These are phyloP conservation scores for Platismatia glauca DNA, from an alignment of 495 filamentous ascomycete genomes.

Conservation along the genomic window DNA sequence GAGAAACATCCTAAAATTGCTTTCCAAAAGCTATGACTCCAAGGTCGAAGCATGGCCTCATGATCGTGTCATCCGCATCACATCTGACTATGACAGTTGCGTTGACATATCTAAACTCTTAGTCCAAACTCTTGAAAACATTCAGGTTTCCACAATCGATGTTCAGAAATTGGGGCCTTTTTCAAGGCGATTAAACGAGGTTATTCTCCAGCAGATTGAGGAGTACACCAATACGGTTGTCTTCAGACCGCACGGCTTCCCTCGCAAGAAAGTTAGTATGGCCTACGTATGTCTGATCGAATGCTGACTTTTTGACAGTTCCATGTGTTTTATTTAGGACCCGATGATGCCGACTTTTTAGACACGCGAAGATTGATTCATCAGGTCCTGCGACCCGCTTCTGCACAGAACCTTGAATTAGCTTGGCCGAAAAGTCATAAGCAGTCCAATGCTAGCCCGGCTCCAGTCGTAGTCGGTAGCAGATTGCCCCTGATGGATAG, in stretches of 20 bases:
- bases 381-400: slow-evolving; percentile 7
- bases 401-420: background rate
- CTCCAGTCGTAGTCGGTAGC: slow-evolving; percentile 11
- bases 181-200: background rate
- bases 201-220: slow-evolving; percentile 14
- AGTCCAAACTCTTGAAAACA: slow-evolving; percentile 30
- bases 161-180: background rate
- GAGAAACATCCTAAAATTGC: slow-evolving; percentile 37
- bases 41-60: slow-evolving; percentile 36
- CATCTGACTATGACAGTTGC: slow-evolving; percentile 32
- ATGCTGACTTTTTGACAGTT: slow-evolving; percentile 3
- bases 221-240: slow-evolving; percentile 19
- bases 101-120: slow-evolving; percentile 37
- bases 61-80: slow-evolving; percentile 34
- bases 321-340: slow-evolving; percentile 17
- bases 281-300: background rate
- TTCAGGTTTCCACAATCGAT: slow-evolving; percentile 24
- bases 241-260: background rate
- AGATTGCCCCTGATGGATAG: slow-evolving; percentile 8
- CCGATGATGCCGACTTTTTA: slow-evolving; percentile 10
- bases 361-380: slow-evolving; percentile 17
- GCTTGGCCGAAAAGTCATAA: background rate
- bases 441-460: background rate
- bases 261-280: background rate
- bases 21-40: slow-evolving; percentile 34